Conservation (phyloP, 768 basidiomycete genomes). For the Boletellus ananas region DNA sequence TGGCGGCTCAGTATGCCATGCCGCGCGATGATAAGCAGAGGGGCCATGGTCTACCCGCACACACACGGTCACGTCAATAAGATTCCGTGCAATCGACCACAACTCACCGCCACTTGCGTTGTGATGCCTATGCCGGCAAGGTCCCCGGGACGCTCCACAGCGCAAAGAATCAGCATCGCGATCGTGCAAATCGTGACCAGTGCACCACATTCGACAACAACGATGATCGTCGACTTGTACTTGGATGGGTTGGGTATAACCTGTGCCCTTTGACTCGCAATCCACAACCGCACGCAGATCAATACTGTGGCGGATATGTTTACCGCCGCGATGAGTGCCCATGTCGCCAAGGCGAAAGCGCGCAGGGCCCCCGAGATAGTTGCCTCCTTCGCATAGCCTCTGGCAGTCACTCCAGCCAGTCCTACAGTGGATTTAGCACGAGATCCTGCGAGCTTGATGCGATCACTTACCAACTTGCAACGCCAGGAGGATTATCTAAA, state of each 20-base stretch:
- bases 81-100: background rate
- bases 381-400: conserved; percentile 3
- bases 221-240: conserved; percentile 16
- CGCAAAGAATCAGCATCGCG: conserved; percentile 14
- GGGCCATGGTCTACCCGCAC: conserved; percentile 8
- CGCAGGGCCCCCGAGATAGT: background rate
- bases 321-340: conserved; percentile 15
- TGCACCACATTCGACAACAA: conserved; percentile 22
- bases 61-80: background rate
- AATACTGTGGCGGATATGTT: conserved; percentile 17
- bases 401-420: conserved; percentile 7
- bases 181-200: conserved; percentile 15
- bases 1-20: conserved; percentile 9
- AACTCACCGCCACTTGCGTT: conserved; percentile 20
- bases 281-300: conserved; percentile 18
- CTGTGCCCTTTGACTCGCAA: background rate
- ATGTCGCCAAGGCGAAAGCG: conserved; percentile 10
- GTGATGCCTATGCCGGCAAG: conserved; percentile 17
- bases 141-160: background rate
- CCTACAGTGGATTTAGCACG: conserved; percentile 1
- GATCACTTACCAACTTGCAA: conserved; percentile 15
- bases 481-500: conserved; percentile 11
- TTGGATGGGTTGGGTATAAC: background rate
- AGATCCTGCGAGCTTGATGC: background rate
- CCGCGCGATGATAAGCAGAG: conserved; percentile 18